These are phyloP conservation scores for Lodderomyces margitis DNA, from an alignment of 1,139 yeast genomes.

Conservation along the genomic window DNA sequence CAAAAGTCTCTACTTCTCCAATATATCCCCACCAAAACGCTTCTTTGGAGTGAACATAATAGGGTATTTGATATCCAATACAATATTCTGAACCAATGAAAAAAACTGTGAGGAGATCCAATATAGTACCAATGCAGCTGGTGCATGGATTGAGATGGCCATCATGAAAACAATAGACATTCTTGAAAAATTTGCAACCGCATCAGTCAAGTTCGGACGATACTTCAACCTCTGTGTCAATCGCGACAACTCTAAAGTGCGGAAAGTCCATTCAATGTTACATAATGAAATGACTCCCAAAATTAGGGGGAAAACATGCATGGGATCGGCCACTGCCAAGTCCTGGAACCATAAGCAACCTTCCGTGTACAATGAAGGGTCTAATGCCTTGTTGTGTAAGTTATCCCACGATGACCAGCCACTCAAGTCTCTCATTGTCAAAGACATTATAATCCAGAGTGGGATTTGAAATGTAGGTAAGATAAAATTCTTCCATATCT, in stretches of 20 bases:
- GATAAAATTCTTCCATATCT: slow-evolving; percentile 73
- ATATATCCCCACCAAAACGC: slow-evolving; percentile 17
- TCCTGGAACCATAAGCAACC: slow-evolving; percentile 62
- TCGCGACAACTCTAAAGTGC: slow-evolving; percentile 53
- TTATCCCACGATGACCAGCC: slow-evolving; percentile 65
- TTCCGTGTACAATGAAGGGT: slow-evolving; percentile 52
- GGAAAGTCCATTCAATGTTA: slow-evolving; percentile 74
- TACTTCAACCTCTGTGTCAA: slow-evolving; percentile 37
- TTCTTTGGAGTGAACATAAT: slow-evolving; percentile 48
- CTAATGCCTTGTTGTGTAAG: slow-evolving; percentile 48
- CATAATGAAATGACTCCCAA: slow-evolving; percentile 70
- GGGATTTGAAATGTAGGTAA: slow-evolving; percentile 84
- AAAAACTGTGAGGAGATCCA: slow-evolving; percentile 84
- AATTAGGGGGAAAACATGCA: slow-evolving; percentile 63
- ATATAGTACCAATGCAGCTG: slow-evolving; percentile 72
- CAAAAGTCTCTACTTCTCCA: too few species aligned
- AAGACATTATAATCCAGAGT: slow-evolving; percentile 77
- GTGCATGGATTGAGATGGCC: slow-evolving; percentile 85
- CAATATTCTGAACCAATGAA: slow-evolving; percentile 70
- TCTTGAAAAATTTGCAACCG: slow-evolving; percentile 62
- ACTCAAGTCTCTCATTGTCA: slow-evolving; percentile 71
- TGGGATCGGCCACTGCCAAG: slow-evolving; percentile 60
- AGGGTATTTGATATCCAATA: slow-evolving; percentile 70
- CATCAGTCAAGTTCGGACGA: slow-evolving; percentile 62
- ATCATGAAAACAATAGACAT: slow-evolving; percentile 76